Evolutionary conservation across 257 asterid species (phyloP).

Genomic region (Phtheirospermum japonicum): DNA sequence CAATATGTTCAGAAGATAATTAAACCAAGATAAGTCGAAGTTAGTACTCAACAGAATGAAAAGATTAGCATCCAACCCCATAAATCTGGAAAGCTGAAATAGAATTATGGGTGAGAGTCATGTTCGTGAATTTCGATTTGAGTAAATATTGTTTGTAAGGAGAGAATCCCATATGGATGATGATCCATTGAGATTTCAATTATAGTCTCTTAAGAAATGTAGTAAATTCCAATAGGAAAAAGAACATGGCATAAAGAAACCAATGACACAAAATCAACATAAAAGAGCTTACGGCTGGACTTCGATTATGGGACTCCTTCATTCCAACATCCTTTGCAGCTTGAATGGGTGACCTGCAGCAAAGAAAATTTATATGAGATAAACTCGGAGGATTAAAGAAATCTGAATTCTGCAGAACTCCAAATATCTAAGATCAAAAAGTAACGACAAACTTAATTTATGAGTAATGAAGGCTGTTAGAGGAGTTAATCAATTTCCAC

Average conservation of each 20-base stretch:
- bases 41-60: constrained; percentile 9
- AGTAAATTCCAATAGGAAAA: constrained; percentile 7
- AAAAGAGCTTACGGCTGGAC: constrained; percentile 44
- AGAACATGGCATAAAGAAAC: constrained; percentile 1
- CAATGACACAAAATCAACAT: constrained; percentile 7
- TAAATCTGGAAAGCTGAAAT: not conserved
- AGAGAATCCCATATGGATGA: constrained; percentile 18
- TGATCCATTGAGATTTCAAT: constrained; percentile 7
- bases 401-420: constrained; percentile 6
- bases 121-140: not conserved
- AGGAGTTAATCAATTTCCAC: not conserved
- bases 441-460: constrained; percentile 1
- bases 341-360: constrained; percentile 37
- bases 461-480: not conserved
- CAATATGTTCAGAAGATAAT: not conserved
- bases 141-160: not conserved
- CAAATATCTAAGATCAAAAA: constrained; percentile 14
- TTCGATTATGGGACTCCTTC: constrained; percentile 32
- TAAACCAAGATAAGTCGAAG: constrained; percentile 11
- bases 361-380: constrained; percentile 19
- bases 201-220: constrained; percentile 15
- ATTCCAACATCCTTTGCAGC: constrained; percentile 31
- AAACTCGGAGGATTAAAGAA: not conserved
- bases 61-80: constrained; percentile 1
- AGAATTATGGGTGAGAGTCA: not conserved